Evolutionary conservation across 148 eudicot species (phyloP).

Genomic region (Linanthus parryae): DNA sequence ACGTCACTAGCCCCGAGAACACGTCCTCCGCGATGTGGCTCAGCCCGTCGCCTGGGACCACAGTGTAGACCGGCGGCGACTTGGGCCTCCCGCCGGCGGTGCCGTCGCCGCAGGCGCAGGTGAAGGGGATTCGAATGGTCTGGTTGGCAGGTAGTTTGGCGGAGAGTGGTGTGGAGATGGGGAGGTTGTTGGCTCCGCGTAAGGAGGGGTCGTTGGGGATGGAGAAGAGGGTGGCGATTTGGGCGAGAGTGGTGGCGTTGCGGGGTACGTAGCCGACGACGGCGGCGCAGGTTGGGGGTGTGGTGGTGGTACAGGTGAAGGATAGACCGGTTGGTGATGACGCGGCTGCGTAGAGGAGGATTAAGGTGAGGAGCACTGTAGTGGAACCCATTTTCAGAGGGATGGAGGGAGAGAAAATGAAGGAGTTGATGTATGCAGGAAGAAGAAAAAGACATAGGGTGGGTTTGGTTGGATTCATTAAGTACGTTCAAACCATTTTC

Average conservation of each 20-base stretch:
- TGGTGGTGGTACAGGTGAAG: too few species aligned
- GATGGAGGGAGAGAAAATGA: too few species aligned
- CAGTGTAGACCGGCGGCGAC: constrained; percentile 31
- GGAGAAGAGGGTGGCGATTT: constrained; percentile 42
- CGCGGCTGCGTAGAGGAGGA: too few species aligned
- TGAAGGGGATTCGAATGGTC: constrained; percentile 57
- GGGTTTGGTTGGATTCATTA: too few species aligned
- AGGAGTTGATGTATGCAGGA: too few species aligned
- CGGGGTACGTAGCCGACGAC: constrained; percentile 47
- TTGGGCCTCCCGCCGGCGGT: constrained; percentile 36
- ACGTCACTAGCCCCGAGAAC: constrained; percentile 44
- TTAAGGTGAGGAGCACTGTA: too few species aligned
- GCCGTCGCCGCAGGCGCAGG: constrained; percentile 55
- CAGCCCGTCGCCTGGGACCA: constrained; percentile 43
- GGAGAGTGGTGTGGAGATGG: constrained; percentile 24
- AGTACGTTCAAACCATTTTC: too few species aligned
- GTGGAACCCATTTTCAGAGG: too few species aligned
- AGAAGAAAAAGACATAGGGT: too few species aligned
- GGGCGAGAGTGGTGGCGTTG: constrained; percentile 52
- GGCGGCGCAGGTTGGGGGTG: constrained; percentile 45
- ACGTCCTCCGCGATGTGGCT: constrained; percentile 45
- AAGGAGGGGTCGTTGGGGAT: constrained; percentile 34
- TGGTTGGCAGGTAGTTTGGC: constrained; percentile 24
- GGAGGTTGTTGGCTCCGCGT: constrained; percentile 60
- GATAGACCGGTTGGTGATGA: too few species aligned